Evolutionary conservation across 768 basidiomycete species (phyloP), one percentile per base, ranked within the genome.

Genomic region (Xerocomus brunneocitrinus): DNA sequence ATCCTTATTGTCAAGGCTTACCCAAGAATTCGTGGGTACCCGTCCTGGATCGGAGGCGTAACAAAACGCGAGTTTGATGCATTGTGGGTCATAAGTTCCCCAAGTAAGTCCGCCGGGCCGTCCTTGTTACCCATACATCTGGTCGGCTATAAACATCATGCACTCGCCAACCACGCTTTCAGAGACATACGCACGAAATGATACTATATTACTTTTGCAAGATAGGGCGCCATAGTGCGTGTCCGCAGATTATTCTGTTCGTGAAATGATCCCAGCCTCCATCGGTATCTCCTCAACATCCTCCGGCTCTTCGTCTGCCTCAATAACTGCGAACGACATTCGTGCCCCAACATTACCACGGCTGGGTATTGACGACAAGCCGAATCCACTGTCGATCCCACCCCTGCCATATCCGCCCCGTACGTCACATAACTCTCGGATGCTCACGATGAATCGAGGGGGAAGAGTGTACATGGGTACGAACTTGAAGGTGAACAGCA

Each of bases 341-440:
- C 25, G 31, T 5, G 32, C 27, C 10, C 14, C 32, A 10, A 19
- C 14, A 34, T 22, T 8, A 1, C 24, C n/a, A 24, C 5, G 44
- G 30, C 8, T 14, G 8, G 43, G 24, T 3, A 27, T 16, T 1
- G 32, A n/a, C 0, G 52, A 24, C 16, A 54, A 35, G 27, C 57
- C 52, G 3, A 59, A 56, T n/a, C 41, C 51, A 8, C 19, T 30
- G 32, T 57, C 52, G 13, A 60, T 47, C 8, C 49, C 45, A 14
- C 7, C 19, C 4, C 9, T 24, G 28, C 3, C 3, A 25, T 3
- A 3, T 24, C 27, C n/a, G 3, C 38, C 4, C 4, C 4, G 49
- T 12, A 36, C 12, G 7, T 46, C 36, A 8, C 28, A 53, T 35
- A 58, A 27, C 9, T 44, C 46, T 27, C 58, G 56, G 8, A 59